A percentile compares a stretch with the other conserved stretches of the same genome.
These are phyloP conservation scores for Paramecium primaurelia DNA, from an alignment of 73 alveolate species.

Conservation along the genomic window DNA sequence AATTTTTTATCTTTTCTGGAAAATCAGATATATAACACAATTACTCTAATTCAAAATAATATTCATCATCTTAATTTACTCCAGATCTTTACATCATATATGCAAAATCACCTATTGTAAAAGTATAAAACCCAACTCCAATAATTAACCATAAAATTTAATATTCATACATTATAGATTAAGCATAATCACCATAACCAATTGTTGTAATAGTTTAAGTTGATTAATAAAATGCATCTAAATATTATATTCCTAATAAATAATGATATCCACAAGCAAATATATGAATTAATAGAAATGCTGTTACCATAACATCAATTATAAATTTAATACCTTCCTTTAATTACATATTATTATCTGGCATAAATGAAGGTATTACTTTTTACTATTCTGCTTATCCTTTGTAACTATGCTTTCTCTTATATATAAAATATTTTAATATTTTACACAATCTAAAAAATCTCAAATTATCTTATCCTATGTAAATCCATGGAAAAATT, in stretches of 20 bases:
- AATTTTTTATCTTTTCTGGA: not conserved
- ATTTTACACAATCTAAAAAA: not conserved
- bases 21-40: not conserved
- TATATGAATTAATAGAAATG: not conserved
- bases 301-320: not conserved
- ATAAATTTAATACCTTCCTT: not conserved
- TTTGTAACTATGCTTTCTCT: not conserved
- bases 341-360: not conserved
- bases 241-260: not conserved
- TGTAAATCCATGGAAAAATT: not conserved
- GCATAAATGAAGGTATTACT: not conserved
- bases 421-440: not conserved
- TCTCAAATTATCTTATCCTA: not conserved
- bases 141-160: not conserved
- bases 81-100: not conserved
- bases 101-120: slow-evolving; percentile 33
- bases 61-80: not conserved
- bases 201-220: not conserved
- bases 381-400: not conserved
- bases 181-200: not conserved
- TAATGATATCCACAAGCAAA: not conserved
- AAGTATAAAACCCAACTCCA: slow-evolving; percentile 23
- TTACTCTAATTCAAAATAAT: not conserved
- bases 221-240: not conserved
- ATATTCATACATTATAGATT: not conserved